Base-by-base conservation (phyloP, 345 rosid genomes). In the Murraya koenigii region DNA sequence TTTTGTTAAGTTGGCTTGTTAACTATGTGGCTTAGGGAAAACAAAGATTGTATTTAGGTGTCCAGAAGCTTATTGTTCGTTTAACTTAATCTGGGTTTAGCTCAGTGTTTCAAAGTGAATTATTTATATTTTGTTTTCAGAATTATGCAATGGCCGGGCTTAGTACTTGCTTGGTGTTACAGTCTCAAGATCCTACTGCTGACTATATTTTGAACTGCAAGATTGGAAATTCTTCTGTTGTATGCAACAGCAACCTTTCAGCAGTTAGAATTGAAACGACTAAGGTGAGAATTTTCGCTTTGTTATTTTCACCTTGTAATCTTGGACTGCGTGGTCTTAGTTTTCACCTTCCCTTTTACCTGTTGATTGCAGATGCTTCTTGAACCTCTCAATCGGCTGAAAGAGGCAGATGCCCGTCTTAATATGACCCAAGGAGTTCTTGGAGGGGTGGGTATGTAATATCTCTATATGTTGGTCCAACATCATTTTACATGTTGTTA, bases 361-460 rank as follows among this genome's bases (percentile, higher is more conserved):
- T 80, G 47, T 39, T 66, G 79, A 68, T 41, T 83, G 82, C 80
- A 92, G 99, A 87, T 93, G 96, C 89, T 93, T 77, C 92, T 95
- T 66, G 95, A 92, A 77, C 97, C 98, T 79, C 97, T 95, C 36
- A 86, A 86, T 69, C 83, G 60, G 80, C 88, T 92, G 77, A 93
- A 92, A 89, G 85, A 91, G 83, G 94, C 94, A 26, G 97, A 95
- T 77, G 85, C 89, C 14, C 89, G 79, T 32, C 91, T 95, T 84
- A 90, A 91, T 81, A 78, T 95, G 78, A 89, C 95, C 63, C 92
- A 92, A 85, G 98, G 97, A 71, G 91, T 93, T 81, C 93, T 93
- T 62, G 96, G 91, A 89, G 97, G 93, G 98, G 92, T 93, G 77
- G 93, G 97, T 90, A 91, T 64, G 94, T 89, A 80, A 81, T 76